phyloP scores from a whole-genome alignment of 2,329 filamentous ascomycete species.

The Pestalotiopsis sp. region DNA sequence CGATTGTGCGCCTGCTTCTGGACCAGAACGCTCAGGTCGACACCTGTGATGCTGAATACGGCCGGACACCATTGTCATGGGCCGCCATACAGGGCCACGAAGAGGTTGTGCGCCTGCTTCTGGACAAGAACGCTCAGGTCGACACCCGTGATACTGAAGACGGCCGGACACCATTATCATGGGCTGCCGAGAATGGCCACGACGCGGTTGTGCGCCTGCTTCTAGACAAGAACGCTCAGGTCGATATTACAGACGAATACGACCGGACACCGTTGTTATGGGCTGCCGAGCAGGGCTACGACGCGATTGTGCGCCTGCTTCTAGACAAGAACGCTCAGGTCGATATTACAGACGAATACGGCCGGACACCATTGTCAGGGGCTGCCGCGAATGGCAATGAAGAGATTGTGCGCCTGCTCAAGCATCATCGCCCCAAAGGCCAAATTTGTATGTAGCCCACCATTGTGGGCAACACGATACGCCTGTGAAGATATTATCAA shows the following conservation, averaged over 20 bases:
- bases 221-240: not conserved
- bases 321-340: slow-evolving; percentile 13
- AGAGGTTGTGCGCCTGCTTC: not conserved
- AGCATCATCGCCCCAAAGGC: not conserved
- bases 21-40: slow-evolving; percentile 15
- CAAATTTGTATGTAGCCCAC: not conserved
- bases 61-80: slow-evolving; percentile 35
- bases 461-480: not conserved
- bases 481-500: not conserved
- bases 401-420: not conserved
- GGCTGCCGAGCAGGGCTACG: not conserved
- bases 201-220: slow-evolving; percentile 3
- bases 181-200: slow-evolving; percentile 3
- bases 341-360: slow-evolving; percentile 17
- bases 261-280: slow-evolving; percentile 33
- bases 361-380: slow-evolving; percentile 34
- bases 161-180: slow-evolving; percentile 7
- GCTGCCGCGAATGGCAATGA: no score
- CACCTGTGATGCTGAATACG: slow-evolving; percentile 9
- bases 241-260: slow-evolving; percentile 25
- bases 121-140: slow-evolving; percentile 12
- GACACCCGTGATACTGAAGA: slow-evolving; percentile 1
- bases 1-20: not conserved
- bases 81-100: not conserved
- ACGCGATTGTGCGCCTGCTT: not conserved